These are phyloP conservation scores for Fusarium luffae DNA, from an alignment of 2,329 filamentous ascomycete genomes.

Conservation along the genomic window DNA sequence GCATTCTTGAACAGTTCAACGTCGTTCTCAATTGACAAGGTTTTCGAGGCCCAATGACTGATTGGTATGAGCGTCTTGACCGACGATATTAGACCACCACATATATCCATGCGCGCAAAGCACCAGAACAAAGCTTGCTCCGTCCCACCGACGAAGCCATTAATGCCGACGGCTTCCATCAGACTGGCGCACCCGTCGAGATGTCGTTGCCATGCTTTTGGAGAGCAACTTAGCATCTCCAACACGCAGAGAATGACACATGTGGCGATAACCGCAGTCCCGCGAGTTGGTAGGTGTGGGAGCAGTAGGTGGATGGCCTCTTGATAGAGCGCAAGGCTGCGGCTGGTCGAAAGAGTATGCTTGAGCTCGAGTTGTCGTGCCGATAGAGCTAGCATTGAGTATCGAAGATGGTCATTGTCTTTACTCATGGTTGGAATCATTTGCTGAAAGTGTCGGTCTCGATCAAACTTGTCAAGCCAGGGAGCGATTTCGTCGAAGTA, in stretches of 20 bases:
- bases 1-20: constrained; percentile 50
- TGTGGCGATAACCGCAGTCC: constrained; percentile 62
- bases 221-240: constrained; percentile 63
- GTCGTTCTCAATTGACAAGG: constrained; percentile 46
- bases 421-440: constrained; percentile 60
- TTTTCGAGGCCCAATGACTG: constrained; percentile 56
- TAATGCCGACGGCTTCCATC: constrained; percentile 61
- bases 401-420: constrained; percentile 57
- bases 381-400: constrained; percentile 62
- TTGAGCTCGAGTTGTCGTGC: constrained; percentile 63
- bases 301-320: constrained; percentile 62
- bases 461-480: constrained; percentile 66
- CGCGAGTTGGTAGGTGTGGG: constrained; percentile 59
- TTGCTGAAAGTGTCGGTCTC: constrained; percentile 59
- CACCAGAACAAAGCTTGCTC: constrained; percentile 66
- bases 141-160: constrained; percentile 61
- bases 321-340: constrained; percentile 61
- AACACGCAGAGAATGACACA: constrained; percentile 65
- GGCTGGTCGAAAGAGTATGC: constrained; percentile 49
- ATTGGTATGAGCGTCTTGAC: constrained; percentile 62
- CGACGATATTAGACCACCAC: constrained; percentile 63
- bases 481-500: constrained; percentile 56
- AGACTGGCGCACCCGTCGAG: constrained; percentile 64
- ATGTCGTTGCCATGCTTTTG: constrained; percentile 62
- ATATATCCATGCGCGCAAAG: constrained; percentile 66